phyloP scores from a whole-genome alignment of 1,284 basidiomycete species.

The Rhodofomes roseus region DNA sequence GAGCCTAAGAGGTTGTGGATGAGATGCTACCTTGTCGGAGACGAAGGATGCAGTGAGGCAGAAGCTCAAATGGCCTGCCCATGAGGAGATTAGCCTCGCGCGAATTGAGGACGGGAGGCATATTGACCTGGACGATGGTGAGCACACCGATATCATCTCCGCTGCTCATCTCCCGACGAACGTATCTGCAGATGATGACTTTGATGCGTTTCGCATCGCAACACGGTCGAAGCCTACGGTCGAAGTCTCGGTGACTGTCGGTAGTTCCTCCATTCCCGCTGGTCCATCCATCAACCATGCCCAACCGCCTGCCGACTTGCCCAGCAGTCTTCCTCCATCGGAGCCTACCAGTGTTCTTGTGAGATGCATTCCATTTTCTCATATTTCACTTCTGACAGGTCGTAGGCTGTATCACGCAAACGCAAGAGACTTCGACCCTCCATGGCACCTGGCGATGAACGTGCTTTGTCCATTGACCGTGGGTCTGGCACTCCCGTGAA shows the following conservation, averaged over 20 bases:
- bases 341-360: neutral
- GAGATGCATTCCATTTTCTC: neutral
- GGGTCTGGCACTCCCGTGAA: neutral
- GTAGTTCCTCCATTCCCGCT: slow-evolving; percentile 1
- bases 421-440: neutral
- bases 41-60: slow-evolving; percentile 51
- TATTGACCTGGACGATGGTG: slow-evolving; percentile 73
- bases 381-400: neutral
- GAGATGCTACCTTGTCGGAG: slow-evolving; percentile 58
- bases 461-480: neutral
- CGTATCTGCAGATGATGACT: slow-evolving; percentile 60
- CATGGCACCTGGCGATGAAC: neutral
- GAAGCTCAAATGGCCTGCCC: slow-evolving; percentile 50
- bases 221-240: slow-evolving; percentile 33
- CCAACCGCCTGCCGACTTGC: neutral
- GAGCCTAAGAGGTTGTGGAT: neutral
- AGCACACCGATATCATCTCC: slow-evolving; percentile 15
- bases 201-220: slow-evolving; percentile 59
- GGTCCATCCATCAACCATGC: neutral
- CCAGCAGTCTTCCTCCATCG: neutral
- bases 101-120: slow-evolving; percentile 50
- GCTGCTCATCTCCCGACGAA: neutral
- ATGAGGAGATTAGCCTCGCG: slow-evolving; percentile 42
- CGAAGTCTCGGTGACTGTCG: slow-evolving; percentile 38
- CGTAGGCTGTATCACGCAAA: neutral